phyloP scores from a whole-genome alignment of 345 rosid genomes.

The Lepidium africanum region DNA sequence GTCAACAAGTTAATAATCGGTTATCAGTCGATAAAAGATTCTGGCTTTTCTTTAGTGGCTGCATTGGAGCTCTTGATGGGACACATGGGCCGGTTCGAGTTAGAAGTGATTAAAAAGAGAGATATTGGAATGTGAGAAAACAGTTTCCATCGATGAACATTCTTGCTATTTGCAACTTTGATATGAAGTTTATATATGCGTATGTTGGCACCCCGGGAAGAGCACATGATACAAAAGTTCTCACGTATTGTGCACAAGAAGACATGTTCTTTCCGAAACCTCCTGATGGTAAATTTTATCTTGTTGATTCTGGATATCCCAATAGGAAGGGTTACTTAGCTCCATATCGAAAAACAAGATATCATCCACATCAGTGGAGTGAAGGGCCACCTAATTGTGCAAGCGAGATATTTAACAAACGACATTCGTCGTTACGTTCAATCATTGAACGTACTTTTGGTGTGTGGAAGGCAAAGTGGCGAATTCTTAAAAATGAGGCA shows the following conservation, averaged over 20 bases:
- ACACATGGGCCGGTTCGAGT: neutral
- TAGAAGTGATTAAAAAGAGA: neutral
- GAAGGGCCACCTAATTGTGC: too few relatives aligned
- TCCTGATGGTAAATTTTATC: too few relatives aligned
- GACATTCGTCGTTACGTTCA: too few relatives aligned
- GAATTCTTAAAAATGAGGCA: too few relatives aligned
- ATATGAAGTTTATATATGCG: neutral
- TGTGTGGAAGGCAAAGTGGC: too few relatives aligned
- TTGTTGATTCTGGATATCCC: too few relatives aligned
- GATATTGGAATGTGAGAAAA: neutral
- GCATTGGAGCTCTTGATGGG: neutral
- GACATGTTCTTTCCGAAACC: neutral
- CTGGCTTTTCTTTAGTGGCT: neutral
- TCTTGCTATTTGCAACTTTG: neutral
- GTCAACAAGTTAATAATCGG: neutral
- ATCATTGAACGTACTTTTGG: too few relatives aligned
- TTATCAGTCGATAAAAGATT: neutral
- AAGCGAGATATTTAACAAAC: too few relatives aligned
- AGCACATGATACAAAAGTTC: slow-evolving; percentile 5
- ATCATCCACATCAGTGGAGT: too few relatives aligned
- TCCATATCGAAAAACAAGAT: neutral
- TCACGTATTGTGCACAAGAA: neutral
- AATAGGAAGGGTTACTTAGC: neutral
- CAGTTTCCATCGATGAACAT: neutral
- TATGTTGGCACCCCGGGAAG: neutral